These are phyloP conservation scores for Pseudocercospora macadamiae DNA, from an alignment of 2,329 filamentous ascomycete species.

Conservation along the genomic window DNA sequence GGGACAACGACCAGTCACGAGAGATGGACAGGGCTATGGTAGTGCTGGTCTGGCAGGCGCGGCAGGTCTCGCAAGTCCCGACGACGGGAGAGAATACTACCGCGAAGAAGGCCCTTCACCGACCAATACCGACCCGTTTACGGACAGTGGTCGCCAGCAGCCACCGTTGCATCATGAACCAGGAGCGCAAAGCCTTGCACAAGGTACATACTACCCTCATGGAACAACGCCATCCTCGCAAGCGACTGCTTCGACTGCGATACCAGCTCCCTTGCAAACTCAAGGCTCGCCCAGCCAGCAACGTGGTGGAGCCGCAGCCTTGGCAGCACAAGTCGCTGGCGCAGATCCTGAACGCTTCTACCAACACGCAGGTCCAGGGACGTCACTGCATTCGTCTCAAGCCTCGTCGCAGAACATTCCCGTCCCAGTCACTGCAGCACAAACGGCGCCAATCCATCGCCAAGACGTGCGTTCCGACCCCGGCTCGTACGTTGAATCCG, in stretches of 20 bases:
- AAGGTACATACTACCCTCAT: slow-evolving; percentile 23
- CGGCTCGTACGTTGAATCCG: slow-evolving; percentile 39
- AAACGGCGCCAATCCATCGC: slow-evolving; percentile 36
- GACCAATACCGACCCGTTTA: slow-evolving; percentile 65
- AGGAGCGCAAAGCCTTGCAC: slow-evolving; percentile 33
- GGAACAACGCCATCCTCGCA: slow-evolving; percentile 20
- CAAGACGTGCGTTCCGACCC: slow-evolving; percentile 30
- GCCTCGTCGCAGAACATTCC: slow-evolving; percentile 21
- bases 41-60: slow-evolving; percentile 28
- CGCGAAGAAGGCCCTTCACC: slow-evolving; percentile 57
- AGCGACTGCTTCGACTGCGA: slow-evolving; percentile 9
- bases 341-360: slow-evolving; percentile 45
- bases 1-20: slow-evolving; percentile 38
- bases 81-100: slow-evolving; percentile 52
- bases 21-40: slow-evolving; percentile 40
- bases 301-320: slow-evolving; percentile 14
- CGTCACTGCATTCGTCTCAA: slow-evolving; percentile 36
- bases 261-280: slow-evolving; percentile 13
- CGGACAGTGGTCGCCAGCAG: slow-evolving; percentile 48
- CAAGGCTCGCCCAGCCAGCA: slow-evolving; percentile 13
- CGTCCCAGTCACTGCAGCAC: slow-evolving; percentile 30
- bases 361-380: slow-evolving; percentile 46
- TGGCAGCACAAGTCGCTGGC: background rate
- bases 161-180: slow-evolving; percentile 42
- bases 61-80: slow-evolving; percentile 33